Conservation (phyloP, 2,329 filamentous ascomycete genomes). For the Zymoseptoria crescenta region DNA sequence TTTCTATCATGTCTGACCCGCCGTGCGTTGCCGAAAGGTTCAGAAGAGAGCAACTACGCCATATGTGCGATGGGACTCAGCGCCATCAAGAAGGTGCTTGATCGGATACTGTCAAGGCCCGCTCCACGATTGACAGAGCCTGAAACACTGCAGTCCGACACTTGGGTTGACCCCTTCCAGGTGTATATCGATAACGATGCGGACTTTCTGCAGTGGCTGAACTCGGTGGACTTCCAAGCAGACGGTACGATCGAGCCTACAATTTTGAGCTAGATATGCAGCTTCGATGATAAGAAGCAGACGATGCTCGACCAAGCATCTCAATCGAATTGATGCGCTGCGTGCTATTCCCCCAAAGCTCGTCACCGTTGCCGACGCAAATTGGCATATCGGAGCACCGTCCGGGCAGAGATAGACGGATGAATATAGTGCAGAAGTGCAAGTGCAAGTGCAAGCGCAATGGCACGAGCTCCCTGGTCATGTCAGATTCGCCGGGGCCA, state of each 20-base stretch:
- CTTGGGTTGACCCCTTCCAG: slow-evolving; percentile 6
- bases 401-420: neutral
- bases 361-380: neutral
- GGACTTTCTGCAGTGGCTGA: slow-evolving; percentile 17
- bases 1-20: neutral
- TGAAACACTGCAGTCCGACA: neutral
- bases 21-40: neutral
- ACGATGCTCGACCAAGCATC: neutral
- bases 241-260: neutral
- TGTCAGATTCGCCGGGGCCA: neutral
- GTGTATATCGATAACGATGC: slow-evolving; percentile 14
- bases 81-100: slow-evolving; percentile 16
- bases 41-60: slow-evolving; percentile 14
- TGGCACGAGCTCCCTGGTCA: neutral
- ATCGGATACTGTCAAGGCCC: slow-evolving; percentile 10
- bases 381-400: neutral
- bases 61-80: slow-evolving; percentile 16
- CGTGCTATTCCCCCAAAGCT: neutral
- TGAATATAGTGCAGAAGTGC: neutral
- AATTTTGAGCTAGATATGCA: neutral
- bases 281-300: neutral
- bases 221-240: slow-evolving; percentile 13
- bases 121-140: neutral
- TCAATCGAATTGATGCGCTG: neutral
- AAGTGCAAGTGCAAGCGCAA: neutral